phyloP scores from a whole-genome alignment of 2,329 filamentous ascomycete species.

The Fusarium nelsonii region DNA sequence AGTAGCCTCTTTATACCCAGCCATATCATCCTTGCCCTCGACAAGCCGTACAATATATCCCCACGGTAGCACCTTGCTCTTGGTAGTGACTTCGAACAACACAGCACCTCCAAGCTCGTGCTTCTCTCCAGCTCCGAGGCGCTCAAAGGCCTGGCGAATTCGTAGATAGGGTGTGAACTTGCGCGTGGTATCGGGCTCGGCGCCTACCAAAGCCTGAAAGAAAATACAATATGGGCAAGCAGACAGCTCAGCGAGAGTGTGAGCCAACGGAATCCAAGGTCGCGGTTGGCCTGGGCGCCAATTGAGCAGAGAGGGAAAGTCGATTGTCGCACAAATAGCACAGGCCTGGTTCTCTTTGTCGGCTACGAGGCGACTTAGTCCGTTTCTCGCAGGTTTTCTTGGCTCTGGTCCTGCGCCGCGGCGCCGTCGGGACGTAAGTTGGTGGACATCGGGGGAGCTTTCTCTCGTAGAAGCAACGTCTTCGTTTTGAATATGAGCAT shows the following conservation, averaged over 20 bases:
- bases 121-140: conserved; percentile 54
- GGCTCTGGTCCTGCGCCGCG: conserved; percentile 38
- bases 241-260: conserved; percentile 48
- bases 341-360: conserved; percentile 50
- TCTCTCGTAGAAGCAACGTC: conserved; percentile 44
- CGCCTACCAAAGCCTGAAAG: conserved; percentile 53
- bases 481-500: conserved; percentile 36
- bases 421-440: conserved; percentile 51
- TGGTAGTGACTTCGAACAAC: conserved; percentile 54
- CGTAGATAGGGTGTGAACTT: conserved; percentile 56
- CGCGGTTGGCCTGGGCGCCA: conserved; percentile 54
- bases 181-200: conserved; percentile 47
- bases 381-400: conserved; percentile 47
- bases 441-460: conserved; percentile 51
- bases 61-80: conserved; percentile 54
- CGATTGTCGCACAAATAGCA: conserved; percentile 52
- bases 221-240: conserved; percentile 56
- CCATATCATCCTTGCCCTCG: conserved; percentile 44
- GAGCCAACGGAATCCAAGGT: conserved; percentile 54
- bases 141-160: conserved; percentile 56
- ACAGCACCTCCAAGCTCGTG: conserved; percentile 54
- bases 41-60: conserved; percentile 53
- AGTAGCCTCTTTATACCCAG: conserved; percentile 38
- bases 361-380: conserved; percentile 48
- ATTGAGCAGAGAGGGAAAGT: conserved; percentile 54